Percentiles rank a stretch among this genome's conserved stretches.
Evolutionary conservation across 345 rosid species (phyloP).

Genomic region (Aquilaria sinensis): DNA sequence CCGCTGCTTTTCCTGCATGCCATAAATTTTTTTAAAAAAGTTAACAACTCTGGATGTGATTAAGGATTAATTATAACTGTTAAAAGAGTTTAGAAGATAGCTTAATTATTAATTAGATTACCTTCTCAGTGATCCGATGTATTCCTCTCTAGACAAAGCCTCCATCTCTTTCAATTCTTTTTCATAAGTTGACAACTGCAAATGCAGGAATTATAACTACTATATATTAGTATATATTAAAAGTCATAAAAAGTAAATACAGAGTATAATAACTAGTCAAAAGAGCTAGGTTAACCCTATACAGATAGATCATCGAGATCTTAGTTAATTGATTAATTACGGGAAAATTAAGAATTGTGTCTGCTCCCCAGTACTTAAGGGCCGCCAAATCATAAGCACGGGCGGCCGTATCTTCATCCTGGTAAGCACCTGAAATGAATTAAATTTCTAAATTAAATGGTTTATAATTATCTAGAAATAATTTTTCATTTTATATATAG

Average conservation of each 20-base stretch:
- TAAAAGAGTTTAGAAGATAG: no score
- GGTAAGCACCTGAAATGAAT: conserved; percentile 61
- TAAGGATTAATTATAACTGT: no score
- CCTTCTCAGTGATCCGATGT: conserved; percentile 77
- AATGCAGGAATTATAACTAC: no score
- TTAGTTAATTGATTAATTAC: conserved; percentile 18
- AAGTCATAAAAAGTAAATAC: no score
- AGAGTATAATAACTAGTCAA: background rate
- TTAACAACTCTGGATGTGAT: no score
- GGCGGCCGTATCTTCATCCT: conserved; percentile 86
- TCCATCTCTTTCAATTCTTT: conserved; percentile 84
- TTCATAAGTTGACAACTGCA: conserved; percentile 47
- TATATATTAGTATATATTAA: no score
- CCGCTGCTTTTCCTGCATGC: conserved; percentile 74
- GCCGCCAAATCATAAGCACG: conserved; percentile 94
- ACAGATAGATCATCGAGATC: background rate
- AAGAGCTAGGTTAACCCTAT: background rate
- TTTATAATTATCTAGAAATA: no score
- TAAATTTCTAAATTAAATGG: no score
- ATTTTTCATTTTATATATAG: no score
- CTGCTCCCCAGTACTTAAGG: conserved; percentile 90
- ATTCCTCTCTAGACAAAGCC: conserved; percentile 70
- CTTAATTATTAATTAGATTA: background rate
- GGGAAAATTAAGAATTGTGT: conserved; percentile 81
- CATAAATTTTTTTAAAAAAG: no score